Conservation (phyloP, 2,329 filamentous ascomycete genomes). For the Fusarium fracticaudum region DNA sequence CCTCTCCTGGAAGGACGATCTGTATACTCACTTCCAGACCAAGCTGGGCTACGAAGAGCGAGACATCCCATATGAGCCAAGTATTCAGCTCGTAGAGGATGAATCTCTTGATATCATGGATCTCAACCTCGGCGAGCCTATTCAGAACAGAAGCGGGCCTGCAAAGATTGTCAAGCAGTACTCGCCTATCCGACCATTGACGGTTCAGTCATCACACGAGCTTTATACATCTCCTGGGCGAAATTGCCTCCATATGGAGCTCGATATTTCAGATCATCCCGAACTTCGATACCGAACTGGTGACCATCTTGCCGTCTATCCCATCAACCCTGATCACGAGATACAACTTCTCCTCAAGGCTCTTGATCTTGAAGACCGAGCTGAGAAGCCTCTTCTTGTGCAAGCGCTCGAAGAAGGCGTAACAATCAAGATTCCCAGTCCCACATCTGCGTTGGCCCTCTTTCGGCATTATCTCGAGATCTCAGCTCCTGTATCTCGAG, state of each 20-base stretch:
- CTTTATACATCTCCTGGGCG: conserved; percentile 33
- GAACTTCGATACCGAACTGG: conserved; percentile 51
- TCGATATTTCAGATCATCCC: conserved; percentile 46
- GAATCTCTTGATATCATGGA: conserved; percentile 37
- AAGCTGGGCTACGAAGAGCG: conserved; percentile 35
- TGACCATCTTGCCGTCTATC: conserved; percentile 53
- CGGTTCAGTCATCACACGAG: conserved; percentile 25
- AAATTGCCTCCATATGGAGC: conserved; percentile 50
- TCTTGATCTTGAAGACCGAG: conserved; percentile 36
- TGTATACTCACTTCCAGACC: conserved; percentile 36
- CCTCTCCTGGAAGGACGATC: conserved; percentile 47
- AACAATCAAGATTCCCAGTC: conserved; percentile 48
- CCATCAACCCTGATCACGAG: conserved; percentile 51
- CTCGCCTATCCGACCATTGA: conserved; percentile 28
- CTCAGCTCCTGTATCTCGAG: conserved; percentile 46
- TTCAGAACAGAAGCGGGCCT: conserved; percentile 31
- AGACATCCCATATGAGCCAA: conserved; percentile 36
- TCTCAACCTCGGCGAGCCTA: conserved; percentile 37
- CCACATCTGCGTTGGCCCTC: conserved; percentile 50
- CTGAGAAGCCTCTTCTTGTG: conserved; percentile 39
- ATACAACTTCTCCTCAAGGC: conserved; percentile 44
- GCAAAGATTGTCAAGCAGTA: conserved; percentile 35
- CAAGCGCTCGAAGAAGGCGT: conserved; percentile 32
- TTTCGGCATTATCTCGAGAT: conserved; percentile 59
- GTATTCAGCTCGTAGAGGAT: conserved; percentile 32